Evolutionary conservation across 805 yeast species (phyloP), one percentile per base, ranked within the genome.

Genomic region (Nakazawaea anatomiae): DNA sequence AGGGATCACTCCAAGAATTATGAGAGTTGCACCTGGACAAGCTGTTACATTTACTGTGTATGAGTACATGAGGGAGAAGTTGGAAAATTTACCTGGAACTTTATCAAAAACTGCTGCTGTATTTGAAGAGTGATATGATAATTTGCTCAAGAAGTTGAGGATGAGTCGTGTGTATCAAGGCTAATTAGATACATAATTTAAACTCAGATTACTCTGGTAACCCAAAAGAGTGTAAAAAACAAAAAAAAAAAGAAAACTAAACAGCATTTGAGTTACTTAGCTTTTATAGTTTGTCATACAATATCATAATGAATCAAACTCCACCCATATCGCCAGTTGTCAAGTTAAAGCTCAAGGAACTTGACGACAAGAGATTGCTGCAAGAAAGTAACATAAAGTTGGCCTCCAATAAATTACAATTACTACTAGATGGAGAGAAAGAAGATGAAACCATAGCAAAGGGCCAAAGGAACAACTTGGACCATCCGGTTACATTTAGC

Each of bases 21-120:
- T 92, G 96, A 86, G 99, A 73, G 99, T 92, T 48, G 99, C 99
- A 10, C 97, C 99, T 28, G 99, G 99, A 55, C 99, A 92, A 73
- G 97, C 98, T 51, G 98, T 92, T 52, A 94, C 97, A 14, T 92
- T 92, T 73, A 94, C 98, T 6, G 96, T 94, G 42, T 92, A 92
- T 70, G 99, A 92, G 73, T 85, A 76, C 64, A 87, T 89, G 66
- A 86, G 90, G 69, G 80, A 76, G 27, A 72, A 75, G 46, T 76
- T 91, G 66, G 86, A 77, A 42, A 62, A 61, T 48, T 54, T 66
- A 54, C 62, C 59, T 12, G 68, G 64, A 6, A 12, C 47, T 8
- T 9, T 67, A 8, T 55, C 55, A 28, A 54, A 55, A 54, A 39
- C 9, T 11, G 42, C 46, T 5, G 46, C 53, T 46, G 28, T 42